Base-by-base conservation (phyloP, 345 rosid genomes). In the Microthlaspi erraticum region DNA sequence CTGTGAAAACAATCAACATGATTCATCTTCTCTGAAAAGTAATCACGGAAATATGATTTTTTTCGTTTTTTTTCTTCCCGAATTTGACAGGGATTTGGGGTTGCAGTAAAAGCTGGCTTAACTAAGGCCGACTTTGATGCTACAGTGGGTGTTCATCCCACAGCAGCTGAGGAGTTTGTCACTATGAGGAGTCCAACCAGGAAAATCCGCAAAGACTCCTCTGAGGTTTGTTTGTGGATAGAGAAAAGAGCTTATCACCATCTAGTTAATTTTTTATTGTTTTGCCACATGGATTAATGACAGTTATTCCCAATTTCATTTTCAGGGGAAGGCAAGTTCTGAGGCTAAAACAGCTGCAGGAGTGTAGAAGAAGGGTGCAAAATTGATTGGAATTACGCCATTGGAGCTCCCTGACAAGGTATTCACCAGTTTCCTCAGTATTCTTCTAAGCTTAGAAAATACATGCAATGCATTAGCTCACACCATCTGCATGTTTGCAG, bases 91-190 rank as follows among this genome's bases (percentile, higher is more conserved):
- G 98, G 97, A 54, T 87, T 89, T 85, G 96, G 97, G 5, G 87
- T 93, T 67, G 98, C 97, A 52, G 79, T 93, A 29, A 93, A 91
- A 82, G 97, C 94, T 74, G 96, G 98, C 42, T 81, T 93, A 79
- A 89, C 94, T 2, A 93, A 93, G 78, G 86, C 82, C 5, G 97
- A 91, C 77, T 87, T 91, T 59, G 97, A 93, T 86, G 77, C 86
- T 31, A 93, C 96, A 3, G 87, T 90, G 45, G 97, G 98, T 79
- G 68, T 93, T 80, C 98, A 93, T 65, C 98, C 97, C 14, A 93
- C 96, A 58, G 74, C 96, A 1, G 94, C 94, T 20, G 97, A 91
- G 81, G 97, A 93, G 81, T 83, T 93, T 46, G 97, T 93, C 63
- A 93, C 94, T 5, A 85, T 89, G 97, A 87, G 97, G 79, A 83